Evolutionary conservation across 2,329 filamentous ascomycete species (phyloP).

Genomic region (Paramyrothecium roridum): DNA sequence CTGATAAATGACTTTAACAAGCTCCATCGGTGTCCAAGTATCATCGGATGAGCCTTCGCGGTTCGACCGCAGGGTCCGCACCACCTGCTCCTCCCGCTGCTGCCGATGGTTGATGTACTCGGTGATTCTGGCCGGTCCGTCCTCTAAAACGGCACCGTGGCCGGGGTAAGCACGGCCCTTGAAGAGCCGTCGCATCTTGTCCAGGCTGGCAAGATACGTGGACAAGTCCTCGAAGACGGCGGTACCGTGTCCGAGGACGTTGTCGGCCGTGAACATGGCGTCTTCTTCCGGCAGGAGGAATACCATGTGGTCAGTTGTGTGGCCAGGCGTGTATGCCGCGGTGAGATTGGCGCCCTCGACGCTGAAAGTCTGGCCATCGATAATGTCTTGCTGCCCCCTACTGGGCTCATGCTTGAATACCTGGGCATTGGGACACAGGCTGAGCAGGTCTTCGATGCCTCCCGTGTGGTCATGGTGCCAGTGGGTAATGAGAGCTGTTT

Average conservation of each 20-base stretch:
- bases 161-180: slow-evolving; percentile 76
- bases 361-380: slow-evolving; percentile 50
- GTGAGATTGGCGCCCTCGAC: slow-evolving; percentile 63
- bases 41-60: slow-evolving; percentile 10
- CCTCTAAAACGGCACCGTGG: slow-evolving; percentile 75
- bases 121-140: slow-evolving; percentile 66
- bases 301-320: slow-evolving; percentile 79
- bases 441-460: slow-evolving; percentile 68
- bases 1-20: slow-evolving; percentile 85
- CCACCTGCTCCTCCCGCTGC: slow-evolving; percentile 74
- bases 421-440: slow-evolving; percentile 57
- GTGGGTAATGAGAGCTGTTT: slow-evolving; percentile 77
- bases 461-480: slow-evolving; percentile 88
- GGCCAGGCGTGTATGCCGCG: slow-evolving; percentile 62
- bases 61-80: slow-evolving; percentile 56
- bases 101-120: slow-evolving; percentile 84
- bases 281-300: slow-evolving; percentile 76
- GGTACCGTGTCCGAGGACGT: slow-evolving; percentile 83
- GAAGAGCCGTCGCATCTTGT: slow-evolving; percentile 65
- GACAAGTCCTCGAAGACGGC: slow-evolving; percentile 78
- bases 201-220: slow-evolving; percentile 65
- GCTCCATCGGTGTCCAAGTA: slow-evolving; percentile 69
- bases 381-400: slow-evolving; percentile 39
- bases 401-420: slow-evolving; percentile 66
- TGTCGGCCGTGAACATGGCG: slow-evolving; percentile 86